phyloP scores from a whole-genome alignment of 2,329 filamentous ascomycete species.

The Hypoxylon sp. region DNA sequence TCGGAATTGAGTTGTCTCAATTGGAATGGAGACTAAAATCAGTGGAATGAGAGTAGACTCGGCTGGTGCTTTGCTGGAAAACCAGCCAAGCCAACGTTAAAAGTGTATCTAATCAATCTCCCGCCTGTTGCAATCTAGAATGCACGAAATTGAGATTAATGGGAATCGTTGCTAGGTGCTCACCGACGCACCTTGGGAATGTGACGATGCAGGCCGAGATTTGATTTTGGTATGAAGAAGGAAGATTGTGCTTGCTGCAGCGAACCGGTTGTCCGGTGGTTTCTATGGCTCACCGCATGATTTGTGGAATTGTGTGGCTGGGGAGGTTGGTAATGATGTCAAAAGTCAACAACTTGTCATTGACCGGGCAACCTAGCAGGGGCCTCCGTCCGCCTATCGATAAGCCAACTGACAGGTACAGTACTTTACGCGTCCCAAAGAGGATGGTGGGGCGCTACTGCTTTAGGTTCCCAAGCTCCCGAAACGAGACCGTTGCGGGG shows the following conservation, averaged over 20 bases:
- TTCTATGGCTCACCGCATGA: constrained; percentile 42
- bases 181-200: constrained; percentile 26
- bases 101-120: constrained; percentile 33
- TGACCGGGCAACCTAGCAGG: constrained; percentile 46
- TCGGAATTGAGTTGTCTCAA: not conserved
- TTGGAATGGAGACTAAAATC: constrained; percentile 28
- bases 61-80: constrained; percentile 48
- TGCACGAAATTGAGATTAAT: constrained; percentile 17
- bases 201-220: constrained; percentile 24
- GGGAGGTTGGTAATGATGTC: constrained; percentile 48
- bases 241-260: constrained; percentile 16
- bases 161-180: constrained; percentile 20
- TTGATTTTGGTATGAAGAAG: constrained; percentile 10
- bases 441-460: constrained; percentile 21
- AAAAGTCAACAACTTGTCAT: constrained; percentile 48
- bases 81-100: constrained; percentile 44
- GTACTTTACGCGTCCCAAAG: constrained; percentile 18
- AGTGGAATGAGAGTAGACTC: constrained; percentile 29
- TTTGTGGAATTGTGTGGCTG: constrained; percentile 43
- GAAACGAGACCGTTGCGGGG: constrained; percentile 11
- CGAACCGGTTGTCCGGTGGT: constrained; percentile 43
- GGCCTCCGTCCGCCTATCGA: constrained; percentile 20
- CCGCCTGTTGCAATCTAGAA: constrained; percentile 14
- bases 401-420: constrained; percentile 6
- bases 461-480: constrained; percentile 10